These are phyloP conservation scores for Corymbia citriodora DNA, from an alignment of 441 rosid species.

Conservation along the genomic window DNA sequence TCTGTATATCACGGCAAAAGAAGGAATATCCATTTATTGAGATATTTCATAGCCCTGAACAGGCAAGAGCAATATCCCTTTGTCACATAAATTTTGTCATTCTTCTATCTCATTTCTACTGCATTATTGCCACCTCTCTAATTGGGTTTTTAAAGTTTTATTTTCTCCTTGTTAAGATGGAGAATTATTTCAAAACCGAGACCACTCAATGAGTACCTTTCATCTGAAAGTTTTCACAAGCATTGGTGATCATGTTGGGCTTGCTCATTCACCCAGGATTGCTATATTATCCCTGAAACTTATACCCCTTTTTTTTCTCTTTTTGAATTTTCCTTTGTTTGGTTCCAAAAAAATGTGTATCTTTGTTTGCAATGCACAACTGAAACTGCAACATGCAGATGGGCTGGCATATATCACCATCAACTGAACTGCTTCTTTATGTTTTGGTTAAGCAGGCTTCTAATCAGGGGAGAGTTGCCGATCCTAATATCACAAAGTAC, in stretches of 20 bases:
- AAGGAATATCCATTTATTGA: constrained; percentile 94
- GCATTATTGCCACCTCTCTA: background rate
- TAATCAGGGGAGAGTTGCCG: constrained; percentile 50
- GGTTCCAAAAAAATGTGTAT: background rate
- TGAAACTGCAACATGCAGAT: background rate
- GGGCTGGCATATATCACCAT: background rate
- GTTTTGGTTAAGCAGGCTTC: constrained; percentile 44
- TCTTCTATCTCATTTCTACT: background rate
- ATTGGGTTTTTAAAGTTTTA: background rate
- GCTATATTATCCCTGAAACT: background rate
- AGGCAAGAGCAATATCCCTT: constrained; percentile 28
- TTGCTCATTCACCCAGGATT: background rate
- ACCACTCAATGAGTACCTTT: background rate
- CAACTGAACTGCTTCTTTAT: background rate
- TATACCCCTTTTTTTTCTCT: background rate
- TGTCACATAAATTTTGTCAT: background rate
- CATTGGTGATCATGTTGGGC: background rate
- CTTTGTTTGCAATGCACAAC: background rate
- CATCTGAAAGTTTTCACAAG: background rate
- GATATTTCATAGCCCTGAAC: constrained; percentile 83
- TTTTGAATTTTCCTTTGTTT: background rate
- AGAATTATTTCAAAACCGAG: background rate
- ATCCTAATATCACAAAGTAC: constrained; percentile 61
- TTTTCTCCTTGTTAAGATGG: background rate
- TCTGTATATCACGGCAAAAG: constrained; percentile 79